These are phyloP conservation scores for Colletotrichum lentis DNA, from an alignment of 2,329 filamentous ascomycete genomes.

Conservation along the genomic window DNA sequence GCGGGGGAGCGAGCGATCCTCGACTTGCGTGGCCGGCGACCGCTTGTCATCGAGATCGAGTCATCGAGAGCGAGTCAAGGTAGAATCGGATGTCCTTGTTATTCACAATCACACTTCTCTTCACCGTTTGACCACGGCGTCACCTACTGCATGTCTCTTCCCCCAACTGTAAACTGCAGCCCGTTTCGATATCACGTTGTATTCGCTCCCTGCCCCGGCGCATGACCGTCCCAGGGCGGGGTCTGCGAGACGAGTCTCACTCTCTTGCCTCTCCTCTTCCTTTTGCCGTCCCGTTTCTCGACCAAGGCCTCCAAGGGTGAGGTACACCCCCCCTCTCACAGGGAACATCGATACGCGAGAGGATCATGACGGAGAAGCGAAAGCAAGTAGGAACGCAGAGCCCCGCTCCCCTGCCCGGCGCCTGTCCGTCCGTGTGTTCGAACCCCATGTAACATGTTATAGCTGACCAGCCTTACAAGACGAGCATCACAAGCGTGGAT, in stretches of 20 bases:
- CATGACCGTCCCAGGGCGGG: conserved; percentile 6
- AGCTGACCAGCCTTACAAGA: conserved; percentile 12
- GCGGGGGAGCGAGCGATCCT: conserved; percentile 4
- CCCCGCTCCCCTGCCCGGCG: conserved; percentile 9
- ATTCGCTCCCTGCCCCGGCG: conserved; percentile 13
- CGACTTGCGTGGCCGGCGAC: neutral
- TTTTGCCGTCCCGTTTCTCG: neutral
- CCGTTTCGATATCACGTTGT: conserved; percentile 19
- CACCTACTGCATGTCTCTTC: neutral
- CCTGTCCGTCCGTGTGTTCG: conserved; percentile 17
- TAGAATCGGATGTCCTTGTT: neutral
- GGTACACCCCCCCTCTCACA: neutral
- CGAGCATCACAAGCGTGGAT: neutral
- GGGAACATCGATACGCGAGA: conserved; percentile 23
- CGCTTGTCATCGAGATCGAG: neutral
- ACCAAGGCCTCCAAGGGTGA: neutral
- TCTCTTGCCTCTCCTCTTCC: neutral
- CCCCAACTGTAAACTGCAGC: neutral
- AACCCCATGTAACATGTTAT: conserved; percentile 12
- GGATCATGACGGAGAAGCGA: conserved; percentile 32
- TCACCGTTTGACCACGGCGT: neutral
- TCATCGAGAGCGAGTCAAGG: neutral
- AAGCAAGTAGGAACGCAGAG: conserved; percentile 9
- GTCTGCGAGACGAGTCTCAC: conserved; percentile 9
- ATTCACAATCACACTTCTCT: neutral